Evolutionary conservation across 257 asterid genomes (phyloP), one percentile per base, ranked within the genome.

Genomic region (Cinchona pubescens): DNA sequence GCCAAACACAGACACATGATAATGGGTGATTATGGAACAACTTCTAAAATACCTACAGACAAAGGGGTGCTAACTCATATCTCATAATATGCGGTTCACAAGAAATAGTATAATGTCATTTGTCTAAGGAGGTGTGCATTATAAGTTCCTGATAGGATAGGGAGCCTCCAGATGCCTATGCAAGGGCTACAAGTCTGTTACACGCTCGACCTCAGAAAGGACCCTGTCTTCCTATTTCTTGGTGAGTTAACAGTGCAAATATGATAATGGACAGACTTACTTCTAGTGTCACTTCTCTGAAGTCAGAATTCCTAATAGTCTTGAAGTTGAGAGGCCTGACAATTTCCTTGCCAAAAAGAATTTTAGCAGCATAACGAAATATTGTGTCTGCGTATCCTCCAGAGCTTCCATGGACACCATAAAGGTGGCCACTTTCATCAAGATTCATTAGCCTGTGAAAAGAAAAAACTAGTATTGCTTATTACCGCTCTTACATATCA

Each of bases 301-400:
- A 92, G 86, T 95, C 99, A 32, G 96, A 74, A 80, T 95, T 95
- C 87, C 90, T 86, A 82, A 88, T 58, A 63, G 89, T 87, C 90
- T 89, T 92, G 75, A 85, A 95, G 71, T 86, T 90, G 42, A 91
- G 86, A 46, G 97, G 90, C 45, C 97, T 94, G 77, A 69, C 80
- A 74, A 90, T 82, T 76, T 88, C 96, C 88, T 87, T 83, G 58
- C 82, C 85, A 69, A 90, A 88, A 68, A 95, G 86, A 72, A 75
- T 74, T 82, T 86, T 91, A 71, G 98, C 91, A 67, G 97, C 92
- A 81, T 90, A 74, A 25, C 96, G 90, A 75, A 91, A 92, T 82
- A 91, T 60, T 42, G 96, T 89, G 65, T 92, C 99, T 14, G 97
- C 97, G 79, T 91, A 95, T 77, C 99, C 99, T 72, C 99, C 99